A percentile compares a stretch with the other conserved stretches of the same genome.
phyloP scores from a whole-genome alignment of 148 eudicot genomes.

The Hydrangea macrophylla region DNA sequence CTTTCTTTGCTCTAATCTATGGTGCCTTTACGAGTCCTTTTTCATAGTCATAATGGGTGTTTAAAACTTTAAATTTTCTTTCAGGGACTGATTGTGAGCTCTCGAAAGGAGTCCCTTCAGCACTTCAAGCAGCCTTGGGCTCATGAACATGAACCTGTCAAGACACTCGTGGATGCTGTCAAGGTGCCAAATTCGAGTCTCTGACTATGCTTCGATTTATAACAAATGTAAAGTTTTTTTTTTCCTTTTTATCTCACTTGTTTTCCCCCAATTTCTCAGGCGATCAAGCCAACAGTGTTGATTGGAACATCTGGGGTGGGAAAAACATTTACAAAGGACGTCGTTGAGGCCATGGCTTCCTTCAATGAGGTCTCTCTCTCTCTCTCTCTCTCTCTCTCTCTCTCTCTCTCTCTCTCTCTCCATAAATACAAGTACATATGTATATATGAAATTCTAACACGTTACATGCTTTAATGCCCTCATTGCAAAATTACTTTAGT shows the following conservation, averaged over 20 bases:
- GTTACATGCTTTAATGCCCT: no score
- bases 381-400: conserved; percentile 11
- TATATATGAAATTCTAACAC: no score
- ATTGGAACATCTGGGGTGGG: conserved; percentile 95
- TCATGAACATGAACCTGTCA: conserved; percentile 71
- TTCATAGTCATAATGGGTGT: neutral
- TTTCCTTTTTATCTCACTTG: conserved; percentile 1
- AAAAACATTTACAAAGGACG: conserved; percentile 74
- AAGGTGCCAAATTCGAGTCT: conserved; percentile 42
- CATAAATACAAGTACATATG: no score
- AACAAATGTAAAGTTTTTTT: neutral
- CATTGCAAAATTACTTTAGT: no score
- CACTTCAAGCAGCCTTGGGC: conserved; percentile 89
- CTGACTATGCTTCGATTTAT: conserved; percentile 6
- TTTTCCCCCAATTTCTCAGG: conserved; percentile 30
- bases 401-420: neutral
- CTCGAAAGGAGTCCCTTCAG: conserved; percentile 78
- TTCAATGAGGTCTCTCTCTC: conserved; percentile 50
- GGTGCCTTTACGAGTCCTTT: neutral
- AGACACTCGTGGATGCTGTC: conserved; percentile 65
- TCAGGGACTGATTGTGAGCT: conserved; percentile 74
- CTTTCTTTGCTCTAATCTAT: neutral
- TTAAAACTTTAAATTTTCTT: neutral
- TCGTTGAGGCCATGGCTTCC: conserved; percentile 78
- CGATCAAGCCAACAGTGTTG: conserved; percentile 73